Percentiles rank a stretch among this genome's conserved stretches.
phyloP scores from a whole-genome alignment of 306 rosid genomes.

The Castanea mollissima region DNA sequence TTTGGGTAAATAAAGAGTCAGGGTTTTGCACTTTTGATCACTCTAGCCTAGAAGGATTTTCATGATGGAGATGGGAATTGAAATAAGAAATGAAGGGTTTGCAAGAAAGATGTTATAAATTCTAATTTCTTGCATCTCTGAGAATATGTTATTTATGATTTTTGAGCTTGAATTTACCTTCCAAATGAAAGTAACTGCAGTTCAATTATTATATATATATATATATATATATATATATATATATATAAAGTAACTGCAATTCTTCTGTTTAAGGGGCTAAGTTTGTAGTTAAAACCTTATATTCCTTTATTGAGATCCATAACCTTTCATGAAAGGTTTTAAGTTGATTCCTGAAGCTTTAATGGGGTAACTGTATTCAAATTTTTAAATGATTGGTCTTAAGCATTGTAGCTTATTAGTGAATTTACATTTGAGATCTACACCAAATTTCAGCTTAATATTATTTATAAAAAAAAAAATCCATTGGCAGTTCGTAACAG shows the following conservation, averaged over 20 bases:
- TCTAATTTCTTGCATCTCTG: background rate
- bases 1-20: background rate
- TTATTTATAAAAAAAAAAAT: background rate
- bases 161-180: slow-evolving; percentile 1
- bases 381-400: background rate
- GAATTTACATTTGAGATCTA: background rate
- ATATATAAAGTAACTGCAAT: no score
- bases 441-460: background rate
- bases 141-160: background rate
- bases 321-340: background rate
- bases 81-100: background rate
- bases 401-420: background rate
- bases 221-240: no score
- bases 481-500: background rate
- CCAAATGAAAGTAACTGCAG: background rate
- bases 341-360: background rate
- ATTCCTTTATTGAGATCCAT: background rate
- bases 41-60: no score
- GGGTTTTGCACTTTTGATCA: background rate
- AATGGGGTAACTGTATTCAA: background rate
- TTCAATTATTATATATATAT: no score
- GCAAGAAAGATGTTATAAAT: background rate
- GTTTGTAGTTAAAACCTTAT: background rate
- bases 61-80: no score
- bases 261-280: background rate